These are phyloP conservation scores for Kwoniella dendrophila DNA, from an alignment of 768 basidiomycete genomes.

Conservation along the genomic window DNA sequence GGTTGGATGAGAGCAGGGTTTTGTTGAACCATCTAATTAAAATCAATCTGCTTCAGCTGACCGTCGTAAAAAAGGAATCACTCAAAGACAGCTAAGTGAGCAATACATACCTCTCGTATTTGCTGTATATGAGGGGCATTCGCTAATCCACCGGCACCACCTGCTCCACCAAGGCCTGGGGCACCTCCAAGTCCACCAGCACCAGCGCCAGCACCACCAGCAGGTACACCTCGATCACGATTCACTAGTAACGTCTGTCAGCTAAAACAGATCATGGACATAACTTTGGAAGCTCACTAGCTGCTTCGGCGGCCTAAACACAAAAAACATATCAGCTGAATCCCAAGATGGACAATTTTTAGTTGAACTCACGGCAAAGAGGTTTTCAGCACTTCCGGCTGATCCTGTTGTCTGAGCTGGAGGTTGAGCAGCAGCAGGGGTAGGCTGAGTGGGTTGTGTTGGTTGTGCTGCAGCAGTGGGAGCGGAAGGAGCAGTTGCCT, in stretches of 20 bases:
- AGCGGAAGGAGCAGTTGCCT: constrained; percentile 52
- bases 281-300: constrained; percentile 35
- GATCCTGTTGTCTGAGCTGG: constrained; percentile 25
- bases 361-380: constrained; percentile 71
- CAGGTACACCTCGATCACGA: constrained; percentile 50
- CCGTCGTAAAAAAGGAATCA: neutral
- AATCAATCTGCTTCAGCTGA: neutral
- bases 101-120: constrained; percentile 61
- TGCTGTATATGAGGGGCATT: constrained; percentile 70
- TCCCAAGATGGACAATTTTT: neutral
- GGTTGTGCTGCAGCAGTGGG: constrained; percentile 58
- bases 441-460: constrained; percentile 45
- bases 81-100: neutral
- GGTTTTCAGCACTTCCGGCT: constrained; percentile 67
- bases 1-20: constrained; percentile 80
- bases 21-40: constrained; percentile 64
- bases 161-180: constrained; percentile 54
- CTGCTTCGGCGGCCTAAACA: constrained; percentile 53
- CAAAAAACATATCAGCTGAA: neutral
- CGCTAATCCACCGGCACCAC: constrained; percentile 59
- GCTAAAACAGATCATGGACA: neutral
- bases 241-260: constrained; percentile 35
- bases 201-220: constrained; percentile 31
- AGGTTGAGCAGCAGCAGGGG: constrained; percentile 34
- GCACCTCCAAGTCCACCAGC: constrained; percentile 33